Base-by-base conservation (phyloP, 306 rosid species). In the Fragaria vesca region DNA sequence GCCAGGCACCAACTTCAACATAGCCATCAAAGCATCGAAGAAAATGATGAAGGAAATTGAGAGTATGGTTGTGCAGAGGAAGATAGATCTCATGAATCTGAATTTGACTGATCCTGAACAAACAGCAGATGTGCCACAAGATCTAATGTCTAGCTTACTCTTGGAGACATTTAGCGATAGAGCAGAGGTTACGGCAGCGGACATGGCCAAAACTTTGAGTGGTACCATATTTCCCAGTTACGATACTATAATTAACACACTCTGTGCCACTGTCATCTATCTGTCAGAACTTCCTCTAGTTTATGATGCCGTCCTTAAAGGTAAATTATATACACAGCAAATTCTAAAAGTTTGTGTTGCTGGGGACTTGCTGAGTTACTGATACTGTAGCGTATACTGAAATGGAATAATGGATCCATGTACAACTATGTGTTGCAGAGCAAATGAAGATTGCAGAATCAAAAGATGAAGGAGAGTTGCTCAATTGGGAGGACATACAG, bases 381-480 rank as follows among this genome's bases (percentile, higher is more conserved):
- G 8, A 9, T 7, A 30, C 32, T 30, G 32, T 43, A 8, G 46
- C 46, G 11, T 30, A 30, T 30, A 43, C 32, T 30, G 46, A 2
- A 47, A 46, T 46, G 50, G 32, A 8, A 30, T 30, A 11, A 78
- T 73, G 69, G 47, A 46, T 46, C 12, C 47, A 66, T 43, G 46
- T 43, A 6, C 46, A 38, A 38, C 5, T 42, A 42, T 42, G 17
- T 74, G 4, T 32, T 74, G 75, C n/a, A 55, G 75, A 68, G 60
- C 79, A 80, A 67, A 74, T 46, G 71, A 26, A 74, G 76, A 80
- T 73, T 45, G 70, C 75, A 21, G 12, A 80, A 1, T 74, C 79
- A 50, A 80, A 80, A 47, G 79, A 26, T 12, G 32, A 45, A 2
- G 79, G 69, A 62, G 83, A 80, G 24, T 36, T 74, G 55, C 46